Percentiles rank a stretch among this genome's conserved stretches.
phyloP scores from a whole-genome alignment of 345 rosid genomes.

The Punica granatum region DNA sequence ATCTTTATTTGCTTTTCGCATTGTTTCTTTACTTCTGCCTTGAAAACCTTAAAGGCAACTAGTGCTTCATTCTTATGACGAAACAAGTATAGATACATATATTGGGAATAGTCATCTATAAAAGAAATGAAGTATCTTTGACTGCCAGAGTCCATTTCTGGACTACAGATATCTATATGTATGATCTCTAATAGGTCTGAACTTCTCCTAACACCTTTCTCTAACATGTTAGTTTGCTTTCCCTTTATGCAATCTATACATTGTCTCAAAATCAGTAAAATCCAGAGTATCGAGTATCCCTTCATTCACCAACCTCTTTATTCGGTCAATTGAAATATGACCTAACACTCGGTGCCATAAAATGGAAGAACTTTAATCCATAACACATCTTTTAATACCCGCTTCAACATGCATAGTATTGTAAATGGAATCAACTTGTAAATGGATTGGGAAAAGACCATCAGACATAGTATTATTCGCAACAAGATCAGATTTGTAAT shows the following conservation, averaged over 20 bases:
- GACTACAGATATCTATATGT: neutral
- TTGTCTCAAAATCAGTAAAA: neutral
- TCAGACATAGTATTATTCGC: neutral
- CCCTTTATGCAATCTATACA: neutral
- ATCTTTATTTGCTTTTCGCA: constrained; percentile 2
- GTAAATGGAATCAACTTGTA: too few relatives aligned
- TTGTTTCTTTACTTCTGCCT: constrained; percentile 8
- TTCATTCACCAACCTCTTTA: neutral
- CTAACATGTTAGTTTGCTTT: neutral
- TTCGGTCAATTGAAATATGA: neutral
- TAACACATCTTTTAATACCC: neutral
- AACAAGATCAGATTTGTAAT: neutral
- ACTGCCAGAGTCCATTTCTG: neutral
- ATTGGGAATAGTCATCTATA: neutral
- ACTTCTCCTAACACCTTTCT: neutral
- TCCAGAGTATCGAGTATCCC: neutral
- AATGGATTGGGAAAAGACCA: neutral
- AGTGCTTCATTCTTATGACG: neutral
- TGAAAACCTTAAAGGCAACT: constrained; percentile 7
- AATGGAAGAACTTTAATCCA: neutral
- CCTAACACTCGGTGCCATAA: neutral
- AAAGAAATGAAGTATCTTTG: constrained; percentile 4
- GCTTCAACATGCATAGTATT: neutral
- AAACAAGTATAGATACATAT: constrained; percentile 3
- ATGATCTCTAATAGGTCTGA: neutral